phyloP scores from a whole-genome alignment of 2,329 filamentous ascomycete genomes.

The Colletotrichum tropicicola region DNA sequence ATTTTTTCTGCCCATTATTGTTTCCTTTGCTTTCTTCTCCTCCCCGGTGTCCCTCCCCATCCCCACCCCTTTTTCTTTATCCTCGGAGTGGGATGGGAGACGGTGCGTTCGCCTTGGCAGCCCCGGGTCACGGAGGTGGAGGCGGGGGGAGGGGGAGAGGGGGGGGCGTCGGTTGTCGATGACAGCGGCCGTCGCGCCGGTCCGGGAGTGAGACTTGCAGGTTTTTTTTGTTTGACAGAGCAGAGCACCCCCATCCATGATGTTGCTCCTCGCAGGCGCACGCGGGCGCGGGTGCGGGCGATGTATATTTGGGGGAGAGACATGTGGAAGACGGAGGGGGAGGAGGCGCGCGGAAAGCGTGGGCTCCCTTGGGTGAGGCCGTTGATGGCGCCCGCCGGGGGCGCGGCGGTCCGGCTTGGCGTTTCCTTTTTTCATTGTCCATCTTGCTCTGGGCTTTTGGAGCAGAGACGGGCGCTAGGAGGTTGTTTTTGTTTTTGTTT shows the following conservation, averaged over 20 bases:
- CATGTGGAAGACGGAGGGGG: background rate
- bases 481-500: too few relatives aligned
- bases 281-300: background rate
- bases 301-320: background rate
- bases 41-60: too few relatives aligned
- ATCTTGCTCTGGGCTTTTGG: background rate
- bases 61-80: too few relatives aligned
- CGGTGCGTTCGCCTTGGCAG: too few relatives aligned
- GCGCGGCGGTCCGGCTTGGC: constrained; percentile 21
- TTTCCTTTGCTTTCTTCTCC: too few relatives aligned
- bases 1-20: too few relatives aligned
- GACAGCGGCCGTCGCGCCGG: background rate
- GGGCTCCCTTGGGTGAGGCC: too few relatives aligned
- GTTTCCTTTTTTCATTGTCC: background rate
- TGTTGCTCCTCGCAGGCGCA: background rate
- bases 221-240: background rate
- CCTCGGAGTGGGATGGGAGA: too few relatives aligned
- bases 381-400: constrained; percentile 9
- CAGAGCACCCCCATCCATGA: too few relatives aligned
- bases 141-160: background rate
- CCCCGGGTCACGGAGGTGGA: too few relatives aligned
- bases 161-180: background rate
- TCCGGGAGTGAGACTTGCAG: background rate
- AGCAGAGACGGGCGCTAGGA: too few relatives aligned
- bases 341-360: too few relatives aligned